Base-by-base conservation (phyloP, 2,329 filamentous ascomycete genomes). In the Neofusicoccum umdonicola region DNA sequence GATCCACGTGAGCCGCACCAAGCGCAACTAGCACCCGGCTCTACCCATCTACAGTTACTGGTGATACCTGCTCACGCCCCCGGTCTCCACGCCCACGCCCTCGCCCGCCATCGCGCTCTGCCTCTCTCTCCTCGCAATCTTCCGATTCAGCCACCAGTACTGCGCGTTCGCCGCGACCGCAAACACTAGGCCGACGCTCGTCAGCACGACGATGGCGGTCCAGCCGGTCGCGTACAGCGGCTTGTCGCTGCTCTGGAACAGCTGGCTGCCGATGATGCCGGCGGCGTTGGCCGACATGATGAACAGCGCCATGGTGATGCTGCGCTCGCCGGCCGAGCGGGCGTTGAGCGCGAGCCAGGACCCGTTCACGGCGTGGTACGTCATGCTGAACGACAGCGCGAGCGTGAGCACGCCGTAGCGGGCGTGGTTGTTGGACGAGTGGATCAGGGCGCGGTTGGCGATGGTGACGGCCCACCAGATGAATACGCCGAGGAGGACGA, bases 291-390 rank as follows among this genome's bases (percentile, higher is more conserved):
- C 67, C 5, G 65, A 54, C 64, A 68, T 68, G 61, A 70, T 69
- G 50, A 70, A 67, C n/a, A 70, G 63, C 13, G 68, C 68, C 60
- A 70, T 64, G 34, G 65, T 67, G 56, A 70, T 68, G 17, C 63
- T 65, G 41, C 68, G 65, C 62, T 70, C 67, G 44, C 63, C 64
- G 15, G 68, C 65, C 5, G 63, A 54, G n/a, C 67, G 63, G 34
- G 68, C 58, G 65, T 70, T 70, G 41, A 69, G 56, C 9, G 68
- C 68, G 22, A 70, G 60, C 68, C 68, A 70, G 11, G 68, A 69
- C 12, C 66, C 68, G 47, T 70, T 69, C 31, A 67, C 62, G n/a
- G 65, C 65, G 58, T 68, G 65, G 58, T 60, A 63, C 42, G 64
- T 42, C 52, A 56, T 48, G 34, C 15, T 31, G 42, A 54, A 60